Evolutionary conservation across 2,329 filamentous ascomycete genomes (phyloP), one percentile per base, ranked within the genome.

Genomic region (Calonectria multiphialidica): DNA sequence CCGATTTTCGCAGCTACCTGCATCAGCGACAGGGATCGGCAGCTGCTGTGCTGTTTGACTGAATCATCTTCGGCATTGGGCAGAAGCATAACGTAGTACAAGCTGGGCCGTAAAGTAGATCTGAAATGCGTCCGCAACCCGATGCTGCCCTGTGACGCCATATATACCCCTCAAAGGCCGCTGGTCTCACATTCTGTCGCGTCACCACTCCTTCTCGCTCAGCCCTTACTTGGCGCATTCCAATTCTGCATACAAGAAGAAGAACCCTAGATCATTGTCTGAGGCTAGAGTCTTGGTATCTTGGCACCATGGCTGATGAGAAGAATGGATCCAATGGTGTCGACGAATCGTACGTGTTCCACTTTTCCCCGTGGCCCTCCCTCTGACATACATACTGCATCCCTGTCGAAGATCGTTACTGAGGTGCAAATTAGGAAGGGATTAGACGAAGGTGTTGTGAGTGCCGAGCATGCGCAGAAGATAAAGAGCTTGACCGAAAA

Each of bases 401-500:
- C 65, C 65, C 53, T 67, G 53, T 35, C n/a, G 42, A 13, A 9
- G 40, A 67, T 67, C 40, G 16, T 28, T 33, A 49, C 53, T 59
- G 35, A 59, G 28, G 28, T 42, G 21, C 33, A 23, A 18, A 44
- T 30, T 40, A 67, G 53, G 42, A 67, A 40, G 40, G 65, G 50
- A 59, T 15, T 59, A 18, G 57, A 63, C 21, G 68, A 68, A 16
- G 50, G 63, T 18, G 25, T 10, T 3, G 30, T 45, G 40, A 7
- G 47, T 15, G 55, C n/a, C 8, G 69, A 71, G 18, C 33, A 62
- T n/a, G 33, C 45, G 10, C n/a, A 65, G 44, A 75, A 73, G 62
- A 68, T 75, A 5, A 64, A 66, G 13, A 67, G 67, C 8, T 67
- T 81, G 40, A 59, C 69, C 13, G 71, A 79, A 16, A 77, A 77